A percentile compares a stretch with the other conserved stretches of the same genome.
phyloP scores from a whole-genome alignment of 2,329 filamentous ascomycete species.

The Pseudogymnoascus sp. region DNA sequence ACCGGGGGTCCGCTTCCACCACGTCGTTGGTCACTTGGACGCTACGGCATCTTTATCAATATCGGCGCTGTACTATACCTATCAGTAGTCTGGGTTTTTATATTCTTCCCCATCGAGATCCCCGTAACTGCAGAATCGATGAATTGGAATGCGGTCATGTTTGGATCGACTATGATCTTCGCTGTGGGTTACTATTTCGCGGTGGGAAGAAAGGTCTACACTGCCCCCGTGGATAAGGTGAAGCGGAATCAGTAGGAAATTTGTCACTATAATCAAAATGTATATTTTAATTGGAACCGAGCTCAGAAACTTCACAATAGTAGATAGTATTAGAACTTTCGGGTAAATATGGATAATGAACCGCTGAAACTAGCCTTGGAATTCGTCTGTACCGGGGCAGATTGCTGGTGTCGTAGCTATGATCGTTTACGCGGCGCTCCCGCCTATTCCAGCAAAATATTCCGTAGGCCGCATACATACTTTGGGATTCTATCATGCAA shows the following conservation, averaged over 20 bases:
- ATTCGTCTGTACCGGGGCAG: not conserved
- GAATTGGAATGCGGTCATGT: constrained; percentile 35
- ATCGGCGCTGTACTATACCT: constrained; percentile 38
- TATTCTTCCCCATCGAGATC: constrained; percentile 39
- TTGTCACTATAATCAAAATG: constrained; percentile 1
- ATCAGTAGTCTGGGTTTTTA: constrained; percentile 40
- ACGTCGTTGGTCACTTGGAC: constrained; percentile 37
- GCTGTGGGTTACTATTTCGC: constrained; percentile 26
- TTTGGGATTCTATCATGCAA: not conserved
- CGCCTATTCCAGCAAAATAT: not conserved
- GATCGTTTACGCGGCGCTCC: not conserved
- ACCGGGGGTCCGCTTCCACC: constrained; percentile 33
- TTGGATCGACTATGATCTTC: constrained; percentile 18
- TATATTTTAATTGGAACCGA: not conserved
- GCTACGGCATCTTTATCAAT: constrained; percentile 37
- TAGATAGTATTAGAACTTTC: not conserved
- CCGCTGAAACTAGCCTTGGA: too few relatives aligned
- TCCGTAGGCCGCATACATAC: not conserved
- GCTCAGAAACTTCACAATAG: not conserved
- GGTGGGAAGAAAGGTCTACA: constrained; percentile 31
- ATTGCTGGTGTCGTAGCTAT: not conserved
- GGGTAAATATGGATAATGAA: not conserved
- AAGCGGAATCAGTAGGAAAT: not conserved
- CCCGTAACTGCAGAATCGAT: constrained; percentile 35
- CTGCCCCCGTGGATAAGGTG: constrained; percentile 19